Evolutionary conservation across 2,329 filamentous ascomycete species (phyloP), one percentile per base, ranked within the genome.

Genomic region (Grosmannia penicillata): DNA sequence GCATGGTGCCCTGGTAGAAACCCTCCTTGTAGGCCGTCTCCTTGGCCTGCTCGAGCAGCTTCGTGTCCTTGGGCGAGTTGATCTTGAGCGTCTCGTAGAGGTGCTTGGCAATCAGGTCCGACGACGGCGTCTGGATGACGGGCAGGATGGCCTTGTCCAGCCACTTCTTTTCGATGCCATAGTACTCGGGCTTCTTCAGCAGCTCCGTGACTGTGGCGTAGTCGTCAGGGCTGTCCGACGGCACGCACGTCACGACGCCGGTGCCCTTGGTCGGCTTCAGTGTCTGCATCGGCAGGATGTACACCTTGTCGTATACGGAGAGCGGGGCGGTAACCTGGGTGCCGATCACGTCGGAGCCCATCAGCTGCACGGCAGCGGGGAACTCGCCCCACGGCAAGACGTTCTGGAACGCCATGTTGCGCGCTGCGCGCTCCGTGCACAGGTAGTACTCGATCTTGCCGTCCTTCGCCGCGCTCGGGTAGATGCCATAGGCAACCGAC

Each of bases 101-200:
- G 50, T 77, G 72, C 47, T 82, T 78, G 1, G 91, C 91, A 35
- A 82, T 82, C 42, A 93, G 68, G 50, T 94, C 79, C 38, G 52
- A 94, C 3, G 75, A 76, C 0, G 89, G 87, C 0, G 91, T 96
- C 42, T 85, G 70, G 47, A 94, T 93, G 49, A 98, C 81, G 37
- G 91, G 85, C 44, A 85, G 56, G 40, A 95, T 89, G 47, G 95
- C 84, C 39, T 89, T 66, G 54, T 93, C 82, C 4, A 82, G 86
- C 91, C 91, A 98, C 56, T 94, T 86, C 62, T 93, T 91, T 64
- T 94, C 72, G 56, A 98, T 96, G 37, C 82, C 81, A 59, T 98
- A 94, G 66, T 84, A 96, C 8, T 93, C 89, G 1, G 89, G 74
- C 67, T 98, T 98, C 70, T 96, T 96, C 28, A 76, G 75, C 43